These are phyloP conservation scores for Hydnum rufescens DNA, from an alignment of 768 basidiomycete genomes.

Conservation along the genomic window DNA sequence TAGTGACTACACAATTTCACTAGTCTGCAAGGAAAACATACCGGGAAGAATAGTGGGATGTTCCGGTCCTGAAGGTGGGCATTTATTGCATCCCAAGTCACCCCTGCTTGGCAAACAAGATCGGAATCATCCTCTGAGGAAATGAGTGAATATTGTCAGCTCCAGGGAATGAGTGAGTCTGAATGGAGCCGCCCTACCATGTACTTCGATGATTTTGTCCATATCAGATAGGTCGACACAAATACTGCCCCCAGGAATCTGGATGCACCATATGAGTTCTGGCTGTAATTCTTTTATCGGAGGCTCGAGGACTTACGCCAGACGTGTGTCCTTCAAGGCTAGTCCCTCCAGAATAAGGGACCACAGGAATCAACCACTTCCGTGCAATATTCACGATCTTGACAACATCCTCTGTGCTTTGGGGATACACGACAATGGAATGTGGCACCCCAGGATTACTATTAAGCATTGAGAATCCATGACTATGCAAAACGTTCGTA, in stretches of 20 bases:
- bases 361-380: slow-evolving; percentile 55
- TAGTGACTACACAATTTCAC: too few species aligned
- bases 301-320: not conserved
- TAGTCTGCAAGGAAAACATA: slow-evolving; percentile 25
- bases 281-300: not conserved
- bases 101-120: slow-evolving; percentile 53
- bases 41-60: slow-evolving; percentile 74
- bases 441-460: slow-evolving; percentile 18
- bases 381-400: slow-evolving; percentile 56
- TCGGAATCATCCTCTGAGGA: slow-evolving; percentile 55
- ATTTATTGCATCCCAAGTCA: slow-evolving; percentile 58
- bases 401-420: slow-evolving; percentile 64
- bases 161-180: too few species aligned
- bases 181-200: slow-evolving; percentile 20
- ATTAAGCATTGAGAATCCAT: slow-evolving; percentile 51
- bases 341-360: slow-evolving; percentile 70
- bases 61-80: slow-evolving; percentile 36
- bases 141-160: too few species aligned
- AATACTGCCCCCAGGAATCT: slow-evolving; percentile 27
- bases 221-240: slow-evolving; percentile 48
- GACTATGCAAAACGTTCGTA: slow-evolving; percentile 27
- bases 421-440: slow-evolving; percentile 33
- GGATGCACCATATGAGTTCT: not conserved
- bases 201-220: slow-evolving; percentile 41
- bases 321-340: slow-evolving; percentile 57